Evolutionary conservation across 768 basidiomycete genomes (phyloP).

Genomic region (Auriscalpium microsporum): DNA sequence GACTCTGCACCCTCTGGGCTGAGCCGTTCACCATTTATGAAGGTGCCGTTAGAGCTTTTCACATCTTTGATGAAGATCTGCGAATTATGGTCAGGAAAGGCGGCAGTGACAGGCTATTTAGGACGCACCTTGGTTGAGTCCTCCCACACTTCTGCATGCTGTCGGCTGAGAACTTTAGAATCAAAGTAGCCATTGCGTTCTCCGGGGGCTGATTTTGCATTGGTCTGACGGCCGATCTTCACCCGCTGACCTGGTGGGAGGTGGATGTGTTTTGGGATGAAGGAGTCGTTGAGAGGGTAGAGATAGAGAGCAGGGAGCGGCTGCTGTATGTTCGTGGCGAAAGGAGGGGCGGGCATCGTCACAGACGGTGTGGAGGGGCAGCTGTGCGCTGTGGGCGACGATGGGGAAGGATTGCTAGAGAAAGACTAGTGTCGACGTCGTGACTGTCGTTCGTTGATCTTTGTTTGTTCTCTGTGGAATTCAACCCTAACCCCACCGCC

Average conservation of each 20-base stretch:
- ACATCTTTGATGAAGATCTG: conserved; percentile 98
- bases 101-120: conserved; percentile 7
- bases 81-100: conserved; percentile 9
- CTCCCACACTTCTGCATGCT: conserved; percentile 99
- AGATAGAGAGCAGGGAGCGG: conserved; percentile 35
- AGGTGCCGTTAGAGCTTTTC: conserved; percentile 96
- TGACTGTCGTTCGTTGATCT: neutral
- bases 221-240: conserved; percentile 94
- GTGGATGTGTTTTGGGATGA: conserved; percentile 90
- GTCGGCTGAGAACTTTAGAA: conserved; percentile 86
- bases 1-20: conserved; percentile 85
- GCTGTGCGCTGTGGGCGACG: neutral
- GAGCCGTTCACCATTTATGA: conserved; percentile 92
- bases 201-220: conserved; percentile 86
- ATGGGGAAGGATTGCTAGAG: neutral
- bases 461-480: neutral
- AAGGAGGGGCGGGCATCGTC: conserved; percentile 11
- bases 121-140: conserved; percentile 68
- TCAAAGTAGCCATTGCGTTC: conserved; percentile 97
- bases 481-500: neutral
- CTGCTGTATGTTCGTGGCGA: conserved; percentile 12
- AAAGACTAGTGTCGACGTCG: neutral
- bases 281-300: conserved; percentile 91
- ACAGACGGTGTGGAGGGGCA: neutral
- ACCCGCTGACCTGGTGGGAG: conserved; percentile 58